Conservation (phyloP, 75 land plant species). For the Isoetes taiwanensis region DNA sequence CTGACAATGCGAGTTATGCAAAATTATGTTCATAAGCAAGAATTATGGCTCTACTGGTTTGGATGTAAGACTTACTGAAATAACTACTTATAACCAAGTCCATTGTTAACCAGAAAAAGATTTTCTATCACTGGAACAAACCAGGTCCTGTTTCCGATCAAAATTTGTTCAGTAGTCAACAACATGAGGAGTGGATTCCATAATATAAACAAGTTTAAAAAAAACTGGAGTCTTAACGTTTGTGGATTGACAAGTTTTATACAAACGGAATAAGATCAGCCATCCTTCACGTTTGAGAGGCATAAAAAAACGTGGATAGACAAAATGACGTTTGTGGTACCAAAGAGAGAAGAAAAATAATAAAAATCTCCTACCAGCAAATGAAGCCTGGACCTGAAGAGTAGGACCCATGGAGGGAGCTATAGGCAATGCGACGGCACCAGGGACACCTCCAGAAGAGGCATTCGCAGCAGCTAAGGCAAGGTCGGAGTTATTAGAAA, state of each 20-base stretch:
- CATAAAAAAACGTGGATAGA: not conserved
- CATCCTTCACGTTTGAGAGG: not conserved
- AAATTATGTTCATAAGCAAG: conserved; percentile 68
- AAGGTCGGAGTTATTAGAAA: conserved; percentile 9
- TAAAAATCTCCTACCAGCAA: conserved; percentile 41
- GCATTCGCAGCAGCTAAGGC: conserved; percentile 25
- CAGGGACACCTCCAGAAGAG: conserved; percentile 10
- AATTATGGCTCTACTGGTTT: conserved; percentile 36
- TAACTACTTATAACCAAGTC: too few relatives aligned
- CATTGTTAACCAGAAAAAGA: too few relatives aligned
- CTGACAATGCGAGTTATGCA: conserved; percentile 75
- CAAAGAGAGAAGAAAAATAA: not conserved
- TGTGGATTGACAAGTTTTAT: not conserved
- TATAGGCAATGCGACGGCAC: conserved; percentile 4
- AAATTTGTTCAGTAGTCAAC: too few relatives aligned
- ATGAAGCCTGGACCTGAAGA: conserved; percentile 54
- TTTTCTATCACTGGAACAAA: too few relatives aligned
- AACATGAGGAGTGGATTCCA: too few relatives aligned
- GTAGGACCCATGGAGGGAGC: conserved; percentile 66
- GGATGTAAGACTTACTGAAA: too few relatives aligned
- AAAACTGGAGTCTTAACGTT: not conserved
- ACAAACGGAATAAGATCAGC: not conserved
- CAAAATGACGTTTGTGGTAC: not conserved
- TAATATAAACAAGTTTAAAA: not conserved
- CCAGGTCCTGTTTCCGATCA: too few relatives aligned